Evolutionary conservation across 495 filamentous ascomycete genomes (phyloP).

Genomic region (Articulospora tetracladia): DNA sequence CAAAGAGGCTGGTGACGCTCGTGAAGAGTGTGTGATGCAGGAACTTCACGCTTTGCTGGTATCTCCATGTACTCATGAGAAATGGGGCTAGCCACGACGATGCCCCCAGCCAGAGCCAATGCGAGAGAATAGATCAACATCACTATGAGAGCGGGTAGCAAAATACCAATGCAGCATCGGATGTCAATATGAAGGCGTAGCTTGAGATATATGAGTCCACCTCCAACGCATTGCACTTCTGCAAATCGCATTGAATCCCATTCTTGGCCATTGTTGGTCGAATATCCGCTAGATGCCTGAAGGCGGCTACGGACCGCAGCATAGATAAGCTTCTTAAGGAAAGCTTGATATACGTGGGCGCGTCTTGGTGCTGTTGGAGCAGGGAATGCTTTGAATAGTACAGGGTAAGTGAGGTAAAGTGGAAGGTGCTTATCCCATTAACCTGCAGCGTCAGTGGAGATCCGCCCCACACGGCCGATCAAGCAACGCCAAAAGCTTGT

Average conservation of each 20-base stretch:
- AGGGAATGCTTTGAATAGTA: background rate
- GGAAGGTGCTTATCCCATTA: background rate
- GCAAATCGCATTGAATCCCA: background rate
- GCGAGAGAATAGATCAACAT: slow-evolving; percentile 26
- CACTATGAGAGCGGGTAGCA: background rate
- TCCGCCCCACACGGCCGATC: too few relatives aligned
- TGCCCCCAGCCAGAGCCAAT: slow-evolving; percentile 22
- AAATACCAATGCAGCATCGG: background rate
- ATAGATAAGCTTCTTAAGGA: slow-evolving; percentile 5
- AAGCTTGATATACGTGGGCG: background rate
- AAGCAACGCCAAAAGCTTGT: too few relatives aligned
- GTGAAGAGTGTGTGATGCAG: slow-evolving; percentile 28
- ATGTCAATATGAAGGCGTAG: background rate
- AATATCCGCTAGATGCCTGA: background rate
- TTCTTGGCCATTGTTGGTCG: background rate
- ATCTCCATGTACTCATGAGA: slow-evolving; percentile 1
- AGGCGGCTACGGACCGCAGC: background rate
- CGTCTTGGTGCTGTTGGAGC: background rate
- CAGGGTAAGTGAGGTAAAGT: background rate
- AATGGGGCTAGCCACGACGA: slow-evolving; percentile 24
- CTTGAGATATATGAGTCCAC: background rate
- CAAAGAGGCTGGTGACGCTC: slow-evolving; percentile 31
- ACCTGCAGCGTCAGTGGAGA: too few relatives aligned
- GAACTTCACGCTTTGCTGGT: slow-evolving; percentile 24
- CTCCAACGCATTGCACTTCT: background rate